Evolutionary conservation across 495 filamentous ascomycete genomes (phyloP), one percentile per base, ranked within the genome.

Genomic region (Parathielavia appendiculata): DNA sequence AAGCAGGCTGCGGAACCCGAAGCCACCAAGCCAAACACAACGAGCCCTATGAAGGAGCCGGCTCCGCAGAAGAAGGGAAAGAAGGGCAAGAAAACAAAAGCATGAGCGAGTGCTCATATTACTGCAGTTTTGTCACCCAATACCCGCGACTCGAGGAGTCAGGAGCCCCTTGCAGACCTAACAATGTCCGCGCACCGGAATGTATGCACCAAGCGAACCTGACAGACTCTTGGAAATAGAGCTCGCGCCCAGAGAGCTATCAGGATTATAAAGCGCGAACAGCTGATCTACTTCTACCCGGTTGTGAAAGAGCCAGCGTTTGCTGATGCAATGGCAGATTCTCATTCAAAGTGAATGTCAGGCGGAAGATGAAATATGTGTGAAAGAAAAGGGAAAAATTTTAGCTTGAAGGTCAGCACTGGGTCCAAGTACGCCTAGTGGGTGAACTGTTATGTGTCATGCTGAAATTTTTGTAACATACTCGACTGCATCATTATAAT

Each of bases 141-240:
- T 56, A 55, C 59, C 55, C 54, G 43, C 43, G 22, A 13, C 45
- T 48, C 14, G 50, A 58, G 48, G 30, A 17, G 17, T 6, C 20
- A 41, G 14, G 40, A 51, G 26, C 30, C 41, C 32, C 26, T 43
- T 22, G 41, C 38, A 17, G 34, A 40, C 38, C 22, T 5, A 11
- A 13, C 32, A 32, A 0, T 11, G 16, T 32, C n/a, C 8, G 40
- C 6, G 22, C 2, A 36, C 12, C 17, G 52, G 17, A 45, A 71
- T 73, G 66, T 73, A 39, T 59, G 70, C 71, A 63, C 70, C 63
- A 72, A 73, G 71, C 71, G 71, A 73, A 73, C 71, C 71, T 64
- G 63, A 59, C 49, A 64, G 38, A 38, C 60, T 64, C 63, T 61
- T 58, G 40, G 36, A 51, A 51, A 45, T 38, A 40, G 54, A 62